These are phyloP conservation scores for Ascochyta lentis DNA, from an alignment of 2,329 filamentous ascomycete species.

Conservation along the genomic window DNA sequence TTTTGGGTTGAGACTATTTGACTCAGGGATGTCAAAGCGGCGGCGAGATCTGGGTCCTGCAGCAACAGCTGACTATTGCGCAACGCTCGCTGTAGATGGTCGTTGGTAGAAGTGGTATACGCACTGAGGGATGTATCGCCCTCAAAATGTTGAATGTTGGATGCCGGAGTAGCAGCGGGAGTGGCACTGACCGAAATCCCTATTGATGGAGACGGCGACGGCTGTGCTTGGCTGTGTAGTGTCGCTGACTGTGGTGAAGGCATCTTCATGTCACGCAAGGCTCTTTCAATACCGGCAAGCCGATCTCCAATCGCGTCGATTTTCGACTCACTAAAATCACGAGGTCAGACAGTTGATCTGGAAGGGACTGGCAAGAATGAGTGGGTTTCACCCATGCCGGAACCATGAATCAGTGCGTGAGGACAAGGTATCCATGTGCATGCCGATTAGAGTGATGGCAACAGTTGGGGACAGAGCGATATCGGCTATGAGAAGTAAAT, in stretches of 20 bases:
- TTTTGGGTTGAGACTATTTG: conserved; percentile 16
- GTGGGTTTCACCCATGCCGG: background rate
- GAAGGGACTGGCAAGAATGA: background rate
- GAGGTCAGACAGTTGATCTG: background rate
- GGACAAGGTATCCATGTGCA: background rate
- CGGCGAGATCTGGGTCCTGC: conserved; percentile 16
- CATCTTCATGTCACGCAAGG: conserved; percentile 21
- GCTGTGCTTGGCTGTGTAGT: background rate
- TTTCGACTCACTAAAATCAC: conserved; percentile 43
- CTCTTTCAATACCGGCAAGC: conserved; percentile 37
- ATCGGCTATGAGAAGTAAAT: background rate
- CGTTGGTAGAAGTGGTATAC: conserved; percentile 14
- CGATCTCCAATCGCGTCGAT: conserved; percentile 45
- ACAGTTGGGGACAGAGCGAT: background rate
- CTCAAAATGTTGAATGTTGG: conserved; percentile 35
- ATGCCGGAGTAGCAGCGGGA: conserved; percentile 30
- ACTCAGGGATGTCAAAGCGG: conserved; percentile 17
- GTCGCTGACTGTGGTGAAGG: background rate
- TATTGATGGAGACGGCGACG: conserved; percentile 6
- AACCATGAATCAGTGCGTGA: background rate
- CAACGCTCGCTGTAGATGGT: conserved; percentile 12
- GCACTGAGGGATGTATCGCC: conserved; percentile 16
- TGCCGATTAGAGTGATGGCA: background rate
- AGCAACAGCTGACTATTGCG: conserved; percentile 12
- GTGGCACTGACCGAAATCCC: conserved; percentile 43